These are phyloP conservation scores for Candida boidinii DNA, from an alignment of 805 yeast species.

Conservation along the genomic window DNA sequence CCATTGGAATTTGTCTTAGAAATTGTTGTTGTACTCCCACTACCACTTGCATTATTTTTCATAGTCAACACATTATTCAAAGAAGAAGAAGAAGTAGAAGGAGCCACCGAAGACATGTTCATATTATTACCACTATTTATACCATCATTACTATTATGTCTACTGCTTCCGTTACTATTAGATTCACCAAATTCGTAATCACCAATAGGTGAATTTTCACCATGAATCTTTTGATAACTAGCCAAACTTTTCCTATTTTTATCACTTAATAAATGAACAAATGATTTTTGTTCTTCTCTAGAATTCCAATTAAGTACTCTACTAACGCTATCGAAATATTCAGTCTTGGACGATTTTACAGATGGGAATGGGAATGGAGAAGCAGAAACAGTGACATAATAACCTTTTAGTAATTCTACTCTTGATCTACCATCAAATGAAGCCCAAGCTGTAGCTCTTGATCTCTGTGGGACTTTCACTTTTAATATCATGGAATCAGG, in stretches of 20 bases:
- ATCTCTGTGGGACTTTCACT: slow-evolving; percentile 68
- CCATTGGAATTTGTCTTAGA: too few relatives aligned
- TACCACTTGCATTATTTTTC: too few relatives aligned
- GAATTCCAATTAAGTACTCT: slow-evolving; percentile 90
- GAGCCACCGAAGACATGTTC: not conserved
- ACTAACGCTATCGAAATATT: slow-evolving; percentile 77
- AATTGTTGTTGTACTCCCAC: too few relatives aligned
- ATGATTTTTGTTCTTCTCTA: slow-evolving; percentile 81
- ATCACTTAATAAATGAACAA: slow-evolving; percentile 50
- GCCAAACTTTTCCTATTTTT: slow-evolving; percentile 41
- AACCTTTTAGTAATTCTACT: slow-evolving; percentile 74
- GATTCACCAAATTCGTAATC: slow-evolving; percentile 16
- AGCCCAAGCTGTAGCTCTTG: slow-evolving; percentile 93
- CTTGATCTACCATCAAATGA: slow-evolving; percentile 91
- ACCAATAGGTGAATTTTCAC: slow-evolving; percentile 10
- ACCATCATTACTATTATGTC: too few relatives aligned
- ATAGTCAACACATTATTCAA: too few relatives aligned
- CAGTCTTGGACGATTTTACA: slow-evolving; percentile 63
- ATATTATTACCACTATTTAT: too few relatives aligned
- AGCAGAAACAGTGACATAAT: slow-evolving; percentile 77
- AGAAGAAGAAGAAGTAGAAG: too few relatives aligned
- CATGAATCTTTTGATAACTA: slow-evolving; percentile 14
- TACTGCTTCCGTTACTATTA: too few relatives aligned
- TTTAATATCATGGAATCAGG: slow-evolving; percentile 89
- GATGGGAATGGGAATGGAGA: slow-evolving; percentile 93